These are phyloP conservation scores for Dactylella cylindrospora DNA, from an alignment of 2,329 filamentous ascomycete genomes.

Conservation along the genomic window DNA sequence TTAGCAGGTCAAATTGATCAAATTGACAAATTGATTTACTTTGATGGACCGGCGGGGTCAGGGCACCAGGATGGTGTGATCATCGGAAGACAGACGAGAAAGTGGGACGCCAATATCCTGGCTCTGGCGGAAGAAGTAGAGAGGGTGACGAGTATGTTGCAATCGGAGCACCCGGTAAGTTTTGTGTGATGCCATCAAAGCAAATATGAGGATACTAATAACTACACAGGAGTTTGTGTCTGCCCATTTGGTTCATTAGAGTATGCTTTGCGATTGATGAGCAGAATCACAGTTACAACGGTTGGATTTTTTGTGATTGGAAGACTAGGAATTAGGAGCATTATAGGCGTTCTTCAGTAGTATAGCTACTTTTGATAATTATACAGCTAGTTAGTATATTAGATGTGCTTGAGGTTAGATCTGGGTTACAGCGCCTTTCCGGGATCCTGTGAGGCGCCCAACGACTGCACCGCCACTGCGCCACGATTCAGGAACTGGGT, in stretches of 20 bases:
- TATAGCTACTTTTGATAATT: no score
- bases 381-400: background rate
- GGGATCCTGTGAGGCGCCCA: background rate
- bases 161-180: slow-evolving; percentile 74
- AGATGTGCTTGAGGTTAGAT: background rate
- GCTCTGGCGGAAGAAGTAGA: slow-evolving; percentile 86
- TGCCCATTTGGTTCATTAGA: slow-evolving; percentile 55
- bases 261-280: background rate
- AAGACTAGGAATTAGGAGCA: slow-evolving; percentile 4
- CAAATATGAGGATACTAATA: slow-evolving; percentile 6
- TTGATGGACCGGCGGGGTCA: slow-evolving; percentile 72
- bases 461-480: background rate
- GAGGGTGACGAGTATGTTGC: slow-evolving; percentile 76
- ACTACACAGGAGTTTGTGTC: slow-evolving; percentile 60
- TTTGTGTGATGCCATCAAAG: background rate
- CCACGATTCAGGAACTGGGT: no score
- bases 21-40: slow-evolving; percentile 83
- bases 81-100: slow-evolving; percentile 70
- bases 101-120: slow-evolving; percentile 88
- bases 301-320: background rate
- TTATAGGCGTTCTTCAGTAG: slow-evolving; percentile 19
- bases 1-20: slow-evolving; percentile 90
- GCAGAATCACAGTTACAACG: no score
- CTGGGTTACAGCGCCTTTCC: background rate
- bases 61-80: slow-evolving; percentile 66